Percentiles rank a stretch among this genome's conserved stretches.
Conservation (phyloP, 2,329 filamentous ascomycete genomes). For the Pyricularia sp. region DNA sequence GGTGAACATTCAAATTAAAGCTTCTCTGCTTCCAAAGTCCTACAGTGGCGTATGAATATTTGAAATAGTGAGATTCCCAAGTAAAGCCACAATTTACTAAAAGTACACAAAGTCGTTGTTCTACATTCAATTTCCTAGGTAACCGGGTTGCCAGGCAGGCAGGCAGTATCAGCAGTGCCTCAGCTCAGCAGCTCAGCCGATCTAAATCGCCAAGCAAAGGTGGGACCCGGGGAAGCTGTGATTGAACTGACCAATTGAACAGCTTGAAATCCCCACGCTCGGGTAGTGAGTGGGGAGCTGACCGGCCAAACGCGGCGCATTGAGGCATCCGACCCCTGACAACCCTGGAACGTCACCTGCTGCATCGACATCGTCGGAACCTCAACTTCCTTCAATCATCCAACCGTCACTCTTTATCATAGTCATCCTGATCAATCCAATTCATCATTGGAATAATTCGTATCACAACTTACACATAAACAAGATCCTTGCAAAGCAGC, state of each 20-base stretch:
- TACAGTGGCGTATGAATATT: background rate
- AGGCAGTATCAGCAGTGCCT: background rate
- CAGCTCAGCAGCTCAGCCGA: background rate
- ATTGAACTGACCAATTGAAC: background rate
- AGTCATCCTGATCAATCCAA: background rate
- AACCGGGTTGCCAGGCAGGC: no score
- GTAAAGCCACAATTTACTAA: no score
- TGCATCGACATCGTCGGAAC: background rate
- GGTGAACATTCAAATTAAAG: background rate
- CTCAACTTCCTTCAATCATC: background rate
- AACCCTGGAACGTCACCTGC: background rate
- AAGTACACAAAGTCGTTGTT: no score
- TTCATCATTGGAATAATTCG: background rate
- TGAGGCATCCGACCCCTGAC: background rate
- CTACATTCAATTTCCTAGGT: no score
- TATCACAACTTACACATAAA: background rate
- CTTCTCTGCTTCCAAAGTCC: background rate
- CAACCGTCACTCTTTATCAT: background rate
- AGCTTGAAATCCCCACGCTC: background rate
- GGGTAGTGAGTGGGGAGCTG: background rate
- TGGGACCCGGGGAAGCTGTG: background rate
- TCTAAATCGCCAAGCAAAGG: background rate
- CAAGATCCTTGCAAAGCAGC: background rate
- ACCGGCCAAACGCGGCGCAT: background rate
- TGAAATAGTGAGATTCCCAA: no score